Base-by-base conservation (phyloP, 2,329 filamentous ascomycete genomes). In the Ascochyta koolunga region DNA sequence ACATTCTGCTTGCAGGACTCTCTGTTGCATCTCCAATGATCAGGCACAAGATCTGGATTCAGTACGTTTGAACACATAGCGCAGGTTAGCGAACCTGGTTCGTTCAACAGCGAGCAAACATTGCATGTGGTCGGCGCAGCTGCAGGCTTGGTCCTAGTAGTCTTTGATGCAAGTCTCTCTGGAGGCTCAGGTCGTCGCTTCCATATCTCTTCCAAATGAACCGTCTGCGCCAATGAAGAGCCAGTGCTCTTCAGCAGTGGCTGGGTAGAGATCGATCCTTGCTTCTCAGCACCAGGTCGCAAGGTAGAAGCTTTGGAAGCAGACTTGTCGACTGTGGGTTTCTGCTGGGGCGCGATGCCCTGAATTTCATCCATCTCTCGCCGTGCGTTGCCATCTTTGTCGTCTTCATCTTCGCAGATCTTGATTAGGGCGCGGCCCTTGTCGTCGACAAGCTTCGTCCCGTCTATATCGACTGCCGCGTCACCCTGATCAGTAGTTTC, bases 51-150 rank as follows among this genome's bases (percentile, higher is more conserved):
- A 0, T 75, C 67, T 0, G 79, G 74, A 38, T 83, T 79, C 2
- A 93, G 75, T 1, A 93, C 89, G 60, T 93, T 85, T 21, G 86
- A 82, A 71, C 91, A 95, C 47, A 87, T 81, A 7, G 74, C 75
- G 70, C 91, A 95, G 4, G 84, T 89, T 2, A 85, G 73, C 7
- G 83, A 77, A 8, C 68, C 65, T 0, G 67, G 41, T 5, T 80
- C 76, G 67, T 91, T 93, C 44, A 77, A 76, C 44, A 89, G 83
- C 0, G 89, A 91, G 72, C 91, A 96, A 49, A 89, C 78, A 0
- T 81, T 76, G 66, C 89, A 89, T 16, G 59, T 29, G 0, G 19
- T 33, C 15, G 41, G 47, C 18, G 18, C 43, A 38, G 47, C 50
- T 43, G 56, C 47, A 31, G 50, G 54, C 38, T 46, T 50, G 25